Conservation (phyloP, 495 filamentous ascomycete genomes). For the Apodospora peruviana region DNA sequence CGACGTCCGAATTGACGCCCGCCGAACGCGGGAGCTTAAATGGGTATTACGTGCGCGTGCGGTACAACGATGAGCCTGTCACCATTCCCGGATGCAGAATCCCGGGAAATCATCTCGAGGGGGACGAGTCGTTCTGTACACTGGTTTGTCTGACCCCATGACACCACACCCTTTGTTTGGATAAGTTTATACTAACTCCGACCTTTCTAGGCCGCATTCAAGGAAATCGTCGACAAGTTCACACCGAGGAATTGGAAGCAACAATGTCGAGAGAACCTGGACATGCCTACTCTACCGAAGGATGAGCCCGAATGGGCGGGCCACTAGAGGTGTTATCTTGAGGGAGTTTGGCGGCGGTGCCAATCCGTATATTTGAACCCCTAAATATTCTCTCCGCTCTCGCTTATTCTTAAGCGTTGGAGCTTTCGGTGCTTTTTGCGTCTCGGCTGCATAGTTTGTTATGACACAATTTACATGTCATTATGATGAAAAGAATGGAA, state of each 20-base stretch:
- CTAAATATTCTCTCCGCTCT: too few relatives aligned
- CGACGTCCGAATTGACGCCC: conserved; percentile 38
- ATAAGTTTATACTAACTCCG: neutral
- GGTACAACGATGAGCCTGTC: conserved; percentile 83
- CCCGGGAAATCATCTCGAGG: conserved; percentile 76
- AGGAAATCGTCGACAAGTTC: conserved; percentile 83
- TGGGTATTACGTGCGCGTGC: conserved; percentile 85
- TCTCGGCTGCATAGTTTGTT: too few relatives aligned
- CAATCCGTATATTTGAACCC: too few relatives aligned
- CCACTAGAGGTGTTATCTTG: conserved; percentile 34
- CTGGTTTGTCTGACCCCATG: conserved; percentile 42
- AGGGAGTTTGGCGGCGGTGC: too few relatives aligned
- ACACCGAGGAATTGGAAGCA: conserved; percentile 75
- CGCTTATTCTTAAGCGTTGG: too few relatives aligned
- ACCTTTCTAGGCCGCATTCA: conserved; percentile 71
- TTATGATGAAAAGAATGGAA: too few relatives aligned
- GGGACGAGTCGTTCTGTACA: conserved; percentile 89
- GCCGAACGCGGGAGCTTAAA: conserved; percentile 50
- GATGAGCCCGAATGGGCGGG: conserved; percentile 50
- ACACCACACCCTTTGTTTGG: neutral
- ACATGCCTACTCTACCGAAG: conserved; percentile 47
- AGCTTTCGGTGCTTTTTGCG: too few relatives aligned
- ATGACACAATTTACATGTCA: too few relatives aligned
- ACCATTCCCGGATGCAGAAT: conserved; percentile 74
- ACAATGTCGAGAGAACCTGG: conserved; percentile 64